Percentiles rank a stretch among this genome's conserved stretches.
Conservation (phyloP, 352 stramenopile genomes). For the Phytophthora pisi region DNA sequence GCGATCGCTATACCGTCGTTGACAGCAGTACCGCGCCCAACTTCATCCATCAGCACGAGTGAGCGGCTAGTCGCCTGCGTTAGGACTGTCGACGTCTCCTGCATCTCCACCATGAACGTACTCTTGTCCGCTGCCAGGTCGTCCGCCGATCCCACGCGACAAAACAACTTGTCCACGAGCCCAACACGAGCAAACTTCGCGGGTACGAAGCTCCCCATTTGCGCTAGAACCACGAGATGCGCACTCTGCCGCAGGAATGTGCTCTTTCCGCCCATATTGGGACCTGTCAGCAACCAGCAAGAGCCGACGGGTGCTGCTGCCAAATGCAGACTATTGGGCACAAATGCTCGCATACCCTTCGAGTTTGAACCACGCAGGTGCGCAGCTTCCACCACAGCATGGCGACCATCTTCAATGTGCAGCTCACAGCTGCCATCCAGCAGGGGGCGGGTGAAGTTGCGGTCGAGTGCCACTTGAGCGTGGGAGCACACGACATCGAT, state of each 20-base stretch:
- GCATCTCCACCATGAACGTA: conserved; percentile 91
- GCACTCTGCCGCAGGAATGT: conserved; percentile 85
- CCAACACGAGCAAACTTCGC: conserved; percentile 72
- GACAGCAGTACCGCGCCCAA: conserved; percentile 81
- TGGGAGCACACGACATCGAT: conserved; percentile 73
- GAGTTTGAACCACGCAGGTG: conserved; percentile 64
- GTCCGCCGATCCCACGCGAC: conserved; percentile 80
- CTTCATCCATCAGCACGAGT: conserved; percentile 91
- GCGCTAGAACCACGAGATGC: conserved; percentile 77
- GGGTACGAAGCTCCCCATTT: conserved; percentile 85
- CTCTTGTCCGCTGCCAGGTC: conserved; percentile 80
- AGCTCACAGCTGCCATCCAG: conserved; percentile 61
- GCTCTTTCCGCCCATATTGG: conserved; percentile 91
- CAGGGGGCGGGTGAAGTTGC: conserved; percentile 63
- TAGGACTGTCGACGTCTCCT: conserved; percentile 83
- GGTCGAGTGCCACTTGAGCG: conserved; percentile 67
- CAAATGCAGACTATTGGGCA: conserved; percentile 77
- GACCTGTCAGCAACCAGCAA: conserved; percentile 86
- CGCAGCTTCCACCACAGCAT: conserved; percentile 70
- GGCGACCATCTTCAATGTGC: conserved; percentile 69
- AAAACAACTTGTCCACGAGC: conserved; percentile 84
- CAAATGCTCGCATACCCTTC: conserved; percentile 58
- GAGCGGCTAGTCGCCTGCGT: conserved; percentile 71
- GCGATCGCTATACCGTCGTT: conserved; percentile 84
- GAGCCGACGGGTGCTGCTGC: conserved; percentile 29